Conservation (phyloP, 2,329 filamentous ascomycete species). For the Geosmithia morbida region DNA sequence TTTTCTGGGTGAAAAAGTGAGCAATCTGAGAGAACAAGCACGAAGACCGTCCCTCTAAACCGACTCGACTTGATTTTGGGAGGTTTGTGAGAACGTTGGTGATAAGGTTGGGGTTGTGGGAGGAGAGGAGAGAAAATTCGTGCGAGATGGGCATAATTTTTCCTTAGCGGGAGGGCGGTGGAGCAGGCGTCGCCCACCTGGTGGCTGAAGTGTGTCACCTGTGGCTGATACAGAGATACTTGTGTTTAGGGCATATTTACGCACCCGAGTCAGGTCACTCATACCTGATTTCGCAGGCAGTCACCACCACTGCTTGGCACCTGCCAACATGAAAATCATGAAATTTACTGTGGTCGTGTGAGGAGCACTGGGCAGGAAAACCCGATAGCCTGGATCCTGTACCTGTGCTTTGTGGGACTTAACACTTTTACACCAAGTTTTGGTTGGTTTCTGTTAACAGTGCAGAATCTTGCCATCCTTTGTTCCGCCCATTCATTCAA, state of each 20-base stretch:
- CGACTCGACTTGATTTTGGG: slow-evolving; percentile 28
- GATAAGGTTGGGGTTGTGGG: slow-evolving; percentile 34
- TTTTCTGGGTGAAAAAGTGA: slow-evolving; percentile 38
- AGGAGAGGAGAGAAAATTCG: slow-evolving; percentile 24
- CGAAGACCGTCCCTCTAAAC: slow-evolving; percentile 44
- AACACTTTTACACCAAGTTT: too few relatives aligned
- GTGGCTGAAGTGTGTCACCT: neutral
- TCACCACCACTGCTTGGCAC: neutral
- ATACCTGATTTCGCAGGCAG: neutral
- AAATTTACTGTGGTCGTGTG: too few relatives aligned
- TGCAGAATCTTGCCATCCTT: too few relatives aligned
- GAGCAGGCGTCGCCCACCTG: slow-evolving; percentile 7
- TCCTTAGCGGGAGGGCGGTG: slow-evolving; percentile 10
- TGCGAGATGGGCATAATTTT: slow-evolving; percentile 15
- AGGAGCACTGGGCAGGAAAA: too few relatives aligned
- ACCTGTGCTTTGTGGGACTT: too few relatives aligned
- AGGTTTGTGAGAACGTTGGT: slow-evolving; percentile 16
- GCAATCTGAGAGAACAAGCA: slow-evolving; percentile 46
- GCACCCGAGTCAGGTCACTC: neutral
- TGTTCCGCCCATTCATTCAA: too few relatives aligned
- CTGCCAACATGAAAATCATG: neutral
- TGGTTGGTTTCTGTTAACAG: too few relatives aligned
- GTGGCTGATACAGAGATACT: neutral
- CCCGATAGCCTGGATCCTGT: too few relatives aligned
- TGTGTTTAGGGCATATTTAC: neutral